Percentiles rank a stretch among this genome's conserved stretches.
phyloP scores from a whole-genome alignment of 305 asterid genomes.

The Ilex paraguariensis region DNA sequence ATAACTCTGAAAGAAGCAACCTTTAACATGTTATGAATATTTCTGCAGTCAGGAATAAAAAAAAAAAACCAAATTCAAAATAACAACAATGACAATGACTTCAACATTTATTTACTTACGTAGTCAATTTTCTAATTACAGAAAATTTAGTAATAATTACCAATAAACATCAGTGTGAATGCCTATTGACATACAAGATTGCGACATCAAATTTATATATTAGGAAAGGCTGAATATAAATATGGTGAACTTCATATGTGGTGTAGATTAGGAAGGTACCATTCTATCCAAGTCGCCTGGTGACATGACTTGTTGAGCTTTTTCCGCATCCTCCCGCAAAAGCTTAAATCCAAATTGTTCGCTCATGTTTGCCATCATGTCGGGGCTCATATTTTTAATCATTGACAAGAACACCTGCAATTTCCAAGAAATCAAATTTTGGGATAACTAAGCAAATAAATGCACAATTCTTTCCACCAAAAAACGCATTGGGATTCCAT shows the following conservation, averaged over 20 bases:
- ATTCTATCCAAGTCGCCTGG: conserved; percentile 83
- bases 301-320: conserved; percentile 97
- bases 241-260: background rate
- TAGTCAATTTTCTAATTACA: too few relatives aligned
- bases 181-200: background rate
- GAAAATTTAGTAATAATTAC: too few relatives aligned
- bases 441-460: too few relatives aligned
- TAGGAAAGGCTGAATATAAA: background rate
- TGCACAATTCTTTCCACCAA: background rate
- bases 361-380: conserved; percentile 90
- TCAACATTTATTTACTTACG: too few relatives aligned
- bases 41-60: too few relatives aligned
- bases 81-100: too few relatives aligned
- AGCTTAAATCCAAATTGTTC: conserved; percentile 88
- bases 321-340: conserved; percentile 89
- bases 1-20: too few relatives aligned
- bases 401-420: conserved; percentile 86
- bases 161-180: too few relatives aligned
- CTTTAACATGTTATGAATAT: too few relatives aligned
- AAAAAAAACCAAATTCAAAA: too few relatives aligned
- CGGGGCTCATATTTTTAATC: conserved; percentile 87
- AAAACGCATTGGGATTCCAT: background rate
- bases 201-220: background rate
- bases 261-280: conserved; percentile 32
- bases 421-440: conserved; percentile 6